These are phyloP conservation scores for Gaultheria prostrata DNA, from an alignment of 148 eudicot species.

Conservation along the genomic window DNA sequence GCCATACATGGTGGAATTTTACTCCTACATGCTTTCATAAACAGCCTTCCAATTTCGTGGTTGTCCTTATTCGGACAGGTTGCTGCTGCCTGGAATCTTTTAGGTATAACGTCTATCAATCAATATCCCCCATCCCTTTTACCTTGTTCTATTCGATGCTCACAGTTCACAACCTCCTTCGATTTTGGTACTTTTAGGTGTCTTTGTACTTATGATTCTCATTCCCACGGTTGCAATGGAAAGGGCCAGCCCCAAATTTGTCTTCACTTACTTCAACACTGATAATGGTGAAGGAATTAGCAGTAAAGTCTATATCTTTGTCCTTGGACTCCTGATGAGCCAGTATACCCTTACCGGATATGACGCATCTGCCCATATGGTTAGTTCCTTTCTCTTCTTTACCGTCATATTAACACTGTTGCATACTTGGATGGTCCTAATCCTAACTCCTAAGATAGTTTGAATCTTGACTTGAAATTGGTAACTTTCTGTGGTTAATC, in stretches of 20 bases:
- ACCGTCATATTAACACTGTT: neutral
- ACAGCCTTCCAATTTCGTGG: constrained; percentile 85
- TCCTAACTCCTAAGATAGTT: neutral
- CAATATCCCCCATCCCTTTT: neutral
- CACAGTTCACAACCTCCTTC: neutral
- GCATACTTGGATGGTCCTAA: neutral
- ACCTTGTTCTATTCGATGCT: neutral
- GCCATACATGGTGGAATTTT: constrained; percentile 71
- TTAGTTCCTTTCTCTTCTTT: constrained; percentile 25
- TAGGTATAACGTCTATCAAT: constrained; percentile 39
- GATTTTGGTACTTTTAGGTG: constrained; percentile 47
- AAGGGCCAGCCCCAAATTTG: constrained; percentile 77
- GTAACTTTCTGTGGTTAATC: neutral
- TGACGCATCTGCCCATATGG: constrained; percentile 99
- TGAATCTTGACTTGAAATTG: neutral
- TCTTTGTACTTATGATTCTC: constrained; percentile 85
- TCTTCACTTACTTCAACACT: constrained; percentile 87
- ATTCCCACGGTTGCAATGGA: constrained; percentile 77
- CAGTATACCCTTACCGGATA: constrained; percentile 88
- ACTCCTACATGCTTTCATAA: constrained; percentile 70
- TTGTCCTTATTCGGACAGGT: constrained; percentile 84
- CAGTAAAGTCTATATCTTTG: constrained; percentile 68
- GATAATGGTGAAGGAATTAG: constrained; percentile 66
- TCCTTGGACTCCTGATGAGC: constrained; percentile 92
- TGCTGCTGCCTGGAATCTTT: constrained; percentile 89